These are phyloP conservation scores for Talaromyces ruber DNA, from an alignment of 495 filamentous ascomycete genomes.

Conservation along the genomic window DNA sequence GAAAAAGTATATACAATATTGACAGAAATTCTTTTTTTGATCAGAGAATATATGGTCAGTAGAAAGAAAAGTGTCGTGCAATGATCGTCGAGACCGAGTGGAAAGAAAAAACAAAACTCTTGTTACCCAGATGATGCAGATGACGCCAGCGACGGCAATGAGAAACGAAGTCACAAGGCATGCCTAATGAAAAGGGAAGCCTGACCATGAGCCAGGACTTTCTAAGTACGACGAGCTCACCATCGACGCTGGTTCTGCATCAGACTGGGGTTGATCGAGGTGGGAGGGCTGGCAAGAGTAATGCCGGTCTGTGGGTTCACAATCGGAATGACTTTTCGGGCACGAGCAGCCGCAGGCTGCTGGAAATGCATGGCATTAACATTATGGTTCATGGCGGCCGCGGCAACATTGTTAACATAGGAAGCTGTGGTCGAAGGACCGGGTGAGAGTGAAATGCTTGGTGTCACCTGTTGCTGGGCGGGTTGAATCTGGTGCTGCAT, in stretches of 20 bases:
- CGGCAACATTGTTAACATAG: conserved; percentile 52
- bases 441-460: conserved; percentile 72
- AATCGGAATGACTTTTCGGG: conserved; percentile 95
- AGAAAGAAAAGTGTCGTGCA: neutral
- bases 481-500: conserved; percentile 71
- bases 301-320: conserved; percentile 92
- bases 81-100: conserved; percentile 6
- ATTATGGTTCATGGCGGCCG: conserved; percentile 20
- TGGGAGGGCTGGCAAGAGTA: conserved; percentile 81
- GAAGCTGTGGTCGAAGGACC: conserved; percentile 52
- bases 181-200: conserved; percentile 3
- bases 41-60: neutral
- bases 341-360: conserved; percentile 78
- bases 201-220: neutral
- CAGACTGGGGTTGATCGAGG: conserved; percentile 77
- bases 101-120: neutral
- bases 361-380: conserved; percentile 64
- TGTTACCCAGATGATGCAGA: neutral
- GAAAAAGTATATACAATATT: conserved; percentile 6
- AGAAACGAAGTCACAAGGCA: neutral
- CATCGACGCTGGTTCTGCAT: conserved; percentile 67
- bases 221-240: conserved; percentile 26
- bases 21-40: conserved; percentile 1
- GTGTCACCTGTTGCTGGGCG: conserved; percentile 58
- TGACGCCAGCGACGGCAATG: conserved; percentile 2